A percentile compares a stretch with the other conserved stretches of the same genome.
Conservation (phyloP, 2,329 filamentous ascomycete genomes). For the Elsinoe fawcettii region DNA sequence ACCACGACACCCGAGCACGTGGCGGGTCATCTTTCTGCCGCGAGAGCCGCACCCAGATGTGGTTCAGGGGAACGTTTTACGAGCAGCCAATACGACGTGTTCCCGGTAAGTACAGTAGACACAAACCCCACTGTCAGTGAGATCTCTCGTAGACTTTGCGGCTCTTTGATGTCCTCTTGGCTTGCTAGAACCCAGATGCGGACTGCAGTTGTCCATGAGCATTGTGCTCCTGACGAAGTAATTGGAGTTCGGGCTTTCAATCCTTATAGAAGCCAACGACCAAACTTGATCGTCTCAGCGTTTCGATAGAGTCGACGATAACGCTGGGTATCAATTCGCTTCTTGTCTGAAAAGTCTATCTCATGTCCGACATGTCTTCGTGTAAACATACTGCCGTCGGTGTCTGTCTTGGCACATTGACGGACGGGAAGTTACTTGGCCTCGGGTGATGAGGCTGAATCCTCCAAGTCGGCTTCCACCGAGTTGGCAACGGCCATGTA, state of each 20-base stretch:
- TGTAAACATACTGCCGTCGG: neutral
- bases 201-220: too few species aligned
- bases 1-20: neutral
- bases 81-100: neutral
- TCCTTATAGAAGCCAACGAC: too few species aligned
- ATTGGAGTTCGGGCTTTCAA: too few species aligned
- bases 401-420: neutral
- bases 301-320: neutral
- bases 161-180: too few species aligned
- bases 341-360: neutral
- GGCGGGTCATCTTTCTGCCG: neutral
- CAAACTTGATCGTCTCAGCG: neutral
- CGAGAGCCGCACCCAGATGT: neutral
- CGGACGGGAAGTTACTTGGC: neutral
- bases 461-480: neutral
- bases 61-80: neutral
- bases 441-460: neutral
- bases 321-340: neutral
- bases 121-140: too few species aligned
- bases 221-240: too few species aligned
- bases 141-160: too few species aligned
- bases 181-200: too few species aligned
- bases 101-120: too few species aligned
- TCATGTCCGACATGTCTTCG: neutral
- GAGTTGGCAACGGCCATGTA: neutral